These are phyloP conservation scores for Tilletia indica DNA, from an alignment of 1,284 basidiomycete species.

Conservation along the genomic window DNA sequence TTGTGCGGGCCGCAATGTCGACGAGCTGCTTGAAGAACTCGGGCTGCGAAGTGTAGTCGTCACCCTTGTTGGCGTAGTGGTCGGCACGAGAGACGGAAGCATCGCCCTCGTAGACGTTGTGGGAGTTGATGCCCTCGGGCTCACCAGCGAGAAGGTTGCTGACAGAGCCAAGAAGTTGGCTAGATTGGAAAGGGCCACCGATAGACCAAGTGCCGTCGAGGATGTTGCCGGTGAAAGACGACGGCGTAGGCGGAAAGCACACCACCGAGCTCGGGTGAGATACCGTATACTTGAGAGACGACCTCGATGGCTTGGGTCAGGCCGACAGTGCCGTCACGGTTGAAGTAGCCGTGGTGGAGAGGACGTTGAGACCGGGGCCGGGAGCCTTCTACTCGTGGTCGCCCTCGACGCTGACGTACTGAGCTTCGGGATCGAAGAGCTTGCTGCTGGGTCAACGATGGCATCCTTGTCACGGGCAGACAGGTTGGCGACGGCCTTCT, in stretches of 20 bases:
- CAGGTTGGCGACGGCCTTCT: constrained; percentile 16
- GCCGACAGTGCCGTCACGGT: constrained; percentile 35
- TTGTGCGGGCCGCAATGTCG: constrained; percentile 34
- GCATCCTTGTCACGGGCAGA: constrained; percentile 28
- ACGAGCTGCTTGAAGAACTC: constrained; percentile 40
- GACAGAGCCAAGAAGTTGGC: constrained; percentile 27
- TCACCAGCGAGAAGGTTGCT: constrained; percentile 32
- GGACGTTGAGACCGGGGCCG: constrained; percentile 35
- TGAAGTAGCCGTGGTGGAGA: constrained; percentile 42
- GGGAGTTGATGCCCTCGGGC: constrained; percentile 32
- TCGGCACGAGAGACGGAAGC: constrained; percentile 35
- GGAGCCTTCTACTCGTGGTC: constrained; percentile 41
- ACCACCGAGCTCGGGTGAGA: constrained; percentile 30
- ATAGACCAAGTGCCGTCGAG: constrained; percentile 39
- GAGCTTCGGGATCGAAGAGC: constrained; percentile 31
- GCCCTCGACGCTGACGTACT: constrained; percentile 35
- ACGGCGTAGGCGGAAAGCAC: constrained; percentile 40
- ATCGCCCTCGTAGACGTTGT: constrained; percentile 36
- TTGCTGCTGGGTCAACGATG: constrained; percentile 36
- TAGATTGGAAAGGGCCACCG: constrained; percentile 32
- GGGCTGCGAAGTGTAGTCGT: constrained; percentile 29
- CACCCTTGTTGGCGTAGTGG: constrained; percentile 36
- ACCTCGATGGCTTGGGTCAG: constrained; percentile 38
- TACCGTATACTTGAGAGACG: constrained; percentile 36
- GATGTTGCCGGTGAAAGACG: constrained; percentile 45